Base-by-base conservation (phyloP, 805 yeast genomes). In the Candida xiaguanensis region DNA sequence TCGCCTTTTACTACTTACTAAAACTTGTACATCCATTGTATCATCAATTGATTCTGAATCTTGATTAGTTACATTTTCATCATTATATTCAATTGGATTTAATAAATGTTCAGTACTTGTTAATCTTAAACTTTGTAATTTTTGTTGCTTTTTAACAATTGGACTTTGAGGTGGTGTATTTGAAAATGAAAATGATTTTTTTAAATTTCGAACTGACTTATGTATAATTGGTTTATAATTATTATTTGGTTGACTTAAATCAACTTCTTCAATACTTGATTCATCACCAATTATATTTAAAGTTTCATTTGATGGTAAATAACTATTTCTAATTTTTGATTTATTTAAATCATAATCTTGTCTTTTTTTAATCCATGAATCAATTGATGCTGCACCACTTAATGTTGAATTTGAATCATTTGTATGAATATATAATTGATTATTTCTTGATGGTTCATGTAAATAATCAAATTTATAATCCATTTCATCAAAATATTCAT, bases 1-100 rank as follows among this genome's bases (percentile, higher is more conserved):
- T 42, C 85, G 63, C 47, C 88, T 63, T 51, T 75, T 77, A 12
- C 85, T 77, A 43, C 84, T 75, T 6, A 83, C 88, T 43, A 83
- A 58, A 7, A 83, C 83, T 56, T 83, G 90, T 2, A 81, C 90
- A 46, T 83, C 89, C 47, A 80, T 52, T 22, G 67, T 64, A 14
- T 68, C 70, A 39, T 76, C 70, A 11, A 70, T 59, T 15, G 70
- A 67, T 26, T 65, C 71, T 17, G 58, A 67, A 36, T 63, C 66
- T 29, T 7, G 12, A 13, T 7, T 8, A 34, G 49, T 22, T 35
- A 34, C 37, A 8, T 26, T 33, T 5, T 39, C 42, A 25, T 25
- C 17, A 12, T 29, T n/a, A 6, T 36, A 24, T 19, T 36, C 25
- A 13, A 15, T 26, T 22, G 14, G 16, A 23, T 25, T 9, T 8